phyloP scores from a whole-genome alignment of 306 rosid genomes.

The Vigna nakashimae region DNA sequence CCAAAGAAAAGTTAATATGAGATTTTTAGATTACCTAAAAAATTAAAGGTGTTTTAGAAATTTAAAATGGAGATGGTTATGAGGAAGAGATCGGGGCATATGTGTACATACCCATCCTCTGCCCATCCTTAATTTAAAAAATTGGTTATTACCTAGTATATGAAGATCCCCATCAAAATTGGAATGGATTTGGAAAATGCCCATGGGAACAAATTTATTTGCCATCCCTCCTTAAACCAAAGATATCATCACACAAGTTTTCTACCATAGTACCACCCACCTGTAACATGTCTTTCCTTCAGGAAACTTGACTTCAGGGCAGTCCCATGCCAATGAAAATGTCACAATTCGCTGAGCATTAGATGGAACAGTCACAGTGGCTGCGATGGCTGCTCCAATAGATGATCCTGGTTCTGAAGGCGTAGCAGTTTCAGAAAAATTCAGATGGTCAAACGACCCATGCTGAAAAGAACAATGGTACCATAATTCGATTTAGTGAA shows the following conservation, averaged over 20 bases:
- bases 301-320: constrained; percentile 80
- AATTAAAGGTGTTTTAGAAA: too few species aligned
- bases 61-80: too few species aligned
- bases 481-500: constrained; percentile 42
- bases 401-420: constrained; percentile 89
- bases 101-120: too few species aligned
- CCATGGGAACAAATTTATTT: too few species aligned
- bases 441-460: constrained; percentile 82
- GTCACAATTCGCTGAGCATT: constrained; percentile 69
- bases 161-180: too few species aligned
- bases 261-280: constrained; percentile 53
- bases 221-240: background rate
- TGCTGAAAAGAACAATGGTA: constrained; percentile 57
- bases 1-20: too few species aligned
- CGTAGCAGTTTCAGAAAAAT: constrained; percentile 50
- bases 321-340: constrained; percentile 95
- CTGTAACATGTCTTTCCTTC: constrained; percentile 74
- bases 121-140: too few species aligned
- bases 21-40: too few species aligned
- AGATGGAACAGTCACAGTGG: constrained; percentile 78
- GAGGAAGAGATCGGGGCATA: too few species aligned
- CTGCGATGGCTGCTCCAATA: constrained; percentile 95
- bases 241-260: constrained; percentile 36
- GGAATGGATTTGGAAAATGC: too few species aligned
- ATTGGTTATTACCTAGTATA: too few species aligned